Conservation (phyloP, 1,139 yeast genomes). For the Saccharomyces hybrid region DNA sequence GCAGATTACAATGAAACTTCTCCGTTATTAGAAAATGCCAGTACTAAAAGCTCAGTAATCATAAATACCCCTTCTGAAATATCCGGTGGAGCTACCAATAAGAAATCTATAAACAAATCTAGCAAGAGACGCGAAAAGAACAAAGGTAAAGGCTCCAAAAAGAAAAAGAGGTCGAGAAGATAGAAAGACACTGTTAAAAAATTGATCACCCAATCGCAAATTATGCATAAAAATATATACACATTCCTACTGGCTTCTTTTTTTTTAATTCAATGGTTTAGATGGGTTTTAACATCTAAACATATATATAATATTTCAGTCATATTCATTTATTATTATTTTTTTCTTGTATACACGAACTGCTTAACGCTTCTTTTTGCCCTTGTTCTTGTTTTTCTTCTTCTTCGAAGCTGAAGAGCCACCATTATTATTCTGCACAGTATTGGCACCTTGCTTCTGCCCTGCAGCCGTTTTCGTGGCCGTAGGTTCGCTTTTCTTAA, state of each 20-base stretch:
- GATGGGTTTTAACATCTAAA: background rate
- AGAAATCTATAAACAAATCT: background rate
- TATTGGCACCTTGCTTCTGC: conserved; percentile 10
- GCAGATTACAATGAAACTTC: background rate
- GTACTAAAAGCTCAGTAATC: conserved; percentile 1
- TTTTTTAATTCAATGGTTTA: background rate
- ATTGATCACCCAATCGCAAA: background rate
- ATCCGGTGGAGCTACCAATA: background rate
- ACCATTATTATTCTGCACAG: conserved; percentile 1
- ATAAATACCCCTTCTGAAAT: background rate
- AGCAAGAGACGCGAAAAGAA: conserved; percentile 5
- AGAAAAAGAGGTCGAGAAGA: conserved; percentile 23
- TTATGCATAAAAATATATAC: conserved; percentile 1
- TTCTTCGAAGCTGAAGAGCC: conserved; percentile 6
- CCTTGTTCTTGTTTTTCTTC: conserved; percentile 18
- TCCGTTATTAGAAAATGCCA: background rate
- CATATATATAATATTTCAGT: conserved; percentile 5
- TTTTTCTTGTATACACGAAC: background rate
- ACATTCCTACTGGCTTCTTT: conserved; percentile 1
- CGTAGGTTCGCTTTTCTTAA: conserved; percentile 20
- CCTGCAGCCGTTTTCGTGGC: conserved; percentile 2
- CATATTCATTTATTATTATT: background rate
- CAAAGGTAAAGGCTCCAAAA: conserved; percentile 14
- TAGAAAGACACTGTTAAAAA: conserved; percentile 5
- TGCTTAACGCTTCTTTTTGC: conserved; percentile 20